phyloP scores from a whole-genome alignment of 805 yeast genomes.

The Trichomonascus vanleenenianus region DNA sequence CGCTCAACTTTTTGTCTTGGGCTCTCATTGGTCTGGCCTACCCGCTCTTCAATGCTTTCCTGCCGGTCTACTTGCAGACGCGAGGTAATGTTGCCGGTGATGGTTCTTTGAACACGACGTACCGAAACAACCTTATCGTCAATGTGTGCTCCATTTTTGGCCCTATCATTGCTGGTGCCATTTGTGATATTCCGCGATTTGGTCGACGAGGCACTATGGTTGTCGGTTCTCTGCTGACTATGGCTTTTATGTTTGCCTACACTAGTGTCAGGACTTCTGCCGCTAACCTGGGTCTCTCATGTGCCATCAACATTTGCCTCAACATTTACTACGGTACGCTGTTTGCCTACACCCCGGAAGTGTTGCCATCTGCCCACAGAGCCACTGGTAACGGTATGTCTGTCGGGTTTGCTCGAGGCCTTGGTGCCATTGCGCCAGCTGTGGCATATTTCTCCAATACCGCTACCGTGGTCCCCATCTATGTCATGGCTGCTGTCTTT shows the following conservation, averaged over 20 bases:
- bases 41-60: constrained; percentile 47
- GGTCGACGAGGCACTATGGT: constrained; percentile 47
- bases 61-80: constrained; percentile 43
- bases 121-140: constrained; percentile 31
- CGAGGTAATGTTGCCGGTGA: constrained; percentile 37
- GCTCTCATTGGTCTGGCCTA: constrained; percentile 51
- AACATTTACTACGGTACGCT: constrained; percentile 50
- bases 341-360: constrained; percentile 62
- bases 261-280: constrained; percentile 50
- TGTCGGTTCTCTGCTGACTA: constrained; percentile 44
- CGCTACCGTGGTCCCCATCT: constrained; percentile 42
- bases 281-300: constrained; percentile 44
- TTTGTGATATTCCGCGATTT: constrained; percentile 9
- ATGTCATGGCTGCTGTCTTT: constrained; percentile 41
- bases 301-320: constrained; percentile 42
- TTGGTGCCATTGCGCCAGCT: constrained; percentile 43
- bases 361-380: constrained; percentile 44
- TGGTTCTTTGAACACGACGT: constrained; percentile 20
- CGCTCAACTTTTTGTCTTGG: constrained; percentile 47
- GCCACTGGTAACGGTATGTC: constrained; percentile 58
- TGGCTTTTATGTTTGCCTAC: constrained; percentile 54
- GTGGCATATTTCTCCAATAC: constrained; percentile 40
- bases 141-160: constrained; percentile 44
- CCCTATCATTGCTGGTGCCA: constrained; percentile 39
- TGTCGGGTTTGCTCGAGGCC: constrained; percentile 42